These are phyloP conservation scores for Gloeopeniophorella convolvens DNA, from an alignment of 768 basidiomycete genomes.

Conservation along the genomic window DNA sequence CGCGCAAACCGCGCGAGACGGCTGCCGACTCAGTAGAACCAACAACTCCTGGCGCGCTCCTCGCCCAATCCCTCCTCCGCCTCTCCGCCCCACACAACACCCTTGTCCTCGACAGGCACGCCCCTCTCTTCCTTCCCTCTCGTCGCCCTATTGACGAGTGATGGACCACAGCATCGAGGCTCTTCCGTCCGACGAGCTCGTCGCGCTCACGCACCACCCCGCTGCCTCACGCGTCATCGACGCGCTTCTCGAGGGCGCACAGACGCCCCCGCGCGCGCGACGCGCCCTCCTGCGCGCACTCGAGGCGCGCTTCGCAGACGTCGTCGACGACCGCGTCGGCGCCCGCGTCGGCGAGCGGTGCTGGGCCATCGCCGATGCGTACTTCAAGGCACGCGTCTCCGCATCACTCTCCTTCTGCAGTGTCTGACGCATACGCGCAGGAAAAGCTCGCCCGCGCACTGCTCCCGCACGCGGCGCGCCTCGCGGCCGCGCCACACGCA, in stretches of 20 bases:
- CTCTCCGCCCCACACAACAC: slow-evolving; percentile 62
- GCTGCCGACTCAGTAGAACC: slow-evolving; percentile 43
- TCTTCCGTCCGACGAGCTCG: slow-evolving; percentile 51
- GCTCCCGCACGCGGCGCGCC: slow-evolving; percentile 57
- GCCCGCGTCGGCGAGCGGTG: slow-evolving; percentile 87
- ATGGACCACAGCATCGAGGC: slow-evolving; percentile 44
- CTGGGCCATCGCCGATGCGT: slow-evolving; percentile 89
- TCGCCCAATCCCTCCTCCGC: slow-evolving; percentile 77
- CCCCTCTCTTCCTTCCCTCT: background rate
- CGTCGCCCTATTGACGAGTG: slow-evolving; percentile 11
- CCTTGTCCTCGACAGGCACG: slow-evolving; percentile 64
- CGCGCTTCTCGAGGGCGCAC: slow-evolving; percentile 59
- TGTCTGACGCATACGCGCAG: slow-evolving; percentile 41
- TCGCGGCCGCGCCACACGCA: slow-evolving; percentile 77
- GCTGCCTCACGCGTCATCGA: slow-evolving; percentile 79
- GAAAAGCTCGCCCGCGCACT: slow-evolving; percentile 89
- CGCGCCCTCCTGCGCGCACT: slow-evolving; percentile 68
- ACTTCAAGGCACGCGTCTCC: slow-evolving; percentile 68
- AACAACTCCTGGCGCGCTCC: slow-evolving; percentile 76
- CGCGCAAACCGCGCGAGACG: slow-evolving; percentile 4
- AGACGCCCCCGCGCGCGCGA: slow-evolving; percentile 57
- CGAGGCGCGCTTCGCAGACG: slow-evolving; percentile 68
- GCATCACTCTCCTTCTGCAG: background rate
- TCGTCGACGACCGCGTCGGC: slow-evolving; percentile 88
- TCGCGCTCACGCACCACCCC: slow-evolving; percentile 54